Evolutionary conservation across 2,329 filamentous ascomycete species (phyloP), one percentile per base, ranked within the genome.

Genomic region (Trichoderma polysporum): DNA sequence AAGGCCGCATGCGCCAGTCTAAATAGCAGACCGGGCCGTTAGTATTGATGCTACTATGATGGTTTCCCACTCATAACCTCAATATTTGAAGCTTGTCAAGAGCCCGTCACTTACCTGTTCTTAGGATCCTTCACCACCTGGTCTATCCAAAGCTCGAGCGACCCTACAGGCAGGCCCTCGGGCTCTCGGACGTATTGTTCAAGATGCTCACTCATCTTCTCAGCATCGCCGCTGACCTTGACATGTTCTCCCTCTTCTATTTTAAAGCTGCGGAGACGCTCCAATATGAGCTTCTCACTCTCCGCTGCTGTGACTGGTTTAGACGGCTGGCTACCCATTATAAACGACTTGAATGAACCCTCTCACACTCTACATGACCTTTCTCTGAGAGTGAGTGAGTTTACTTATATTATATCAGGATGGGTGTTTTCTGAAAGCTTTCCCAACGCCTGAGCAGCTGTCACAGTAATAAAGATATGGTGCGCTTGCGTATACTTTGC

Each of bases 1-100:
- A 96, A 82, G 2, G 91, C 91, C 1, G 89, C 88, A 37, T 95
- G 84, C 5, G 92, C 92, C 15, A 96, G 88, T 69, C 91, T 91
- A 63, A 2, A 22, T 8, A 39, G 9, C 1, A 13, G 1, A 9
- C 13, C n/a, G 45, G 3, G 35, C n/a, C 9, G 29, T 45, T 17
- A 22, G 29, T 41, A 3, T 13, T 41, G 25, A 17, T 13, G 29
- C 29, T 29, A 5, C 2, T 9, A 31, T 31, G 49, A 10, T 10
- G 17, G 10, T 31, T 52, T 47, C 41, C n/a, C 27, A 19, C 49
- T 52, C 49, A 10, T 59, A 9, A 45, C 5, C 25, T 5, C 15
- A 45, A 22, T 6, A 29, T 19, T 41, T n/a, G 39, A n/a, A 19
- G 7, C 41, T 45, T 19, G 12, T 8, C 1, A 1, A 22, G 13